Percentiles rank a stretch among this genome's conserved stretches.
Conservation (phyloP, 495 filamentous ascomycete species). For the Podospora anserina region DNA sequence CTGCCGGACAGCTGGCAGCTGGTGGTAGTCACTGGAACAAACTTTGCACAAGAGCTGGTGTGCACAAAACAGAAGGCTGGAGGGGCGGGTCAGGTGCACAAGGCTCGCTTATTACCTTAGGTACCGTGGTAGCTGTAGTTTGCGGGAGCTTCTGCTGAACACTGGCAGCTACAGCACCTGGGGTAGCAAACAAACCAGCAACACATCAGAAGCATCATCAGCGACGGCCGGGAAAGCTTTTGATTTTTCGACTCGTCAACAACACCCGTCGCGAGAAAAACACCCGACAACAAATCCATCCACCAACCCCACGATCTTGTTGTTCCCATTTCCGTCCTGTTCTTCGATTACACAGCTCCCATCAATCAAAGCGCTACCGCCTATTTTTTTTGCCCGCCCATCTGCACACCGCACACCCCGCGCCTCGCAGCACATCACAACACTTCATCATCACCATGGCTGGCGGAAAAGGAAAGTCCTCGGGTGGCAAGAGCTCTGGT, state of each 20-base stretch:
- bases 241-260: slow-evolving; percentile 41
- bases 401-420: not conserved
- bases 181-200: slow-evolving; percentile 20
- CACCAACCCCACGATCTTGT: slow-evolving; percentile 21
- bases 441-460: slow-evolving; percentile 42
- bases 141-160: not conserved
- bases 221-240: slow-evolving; percentile 16
- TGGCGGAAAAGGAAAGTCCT: slow-evolving; percentile 91
- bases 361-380: slow-evolving; percentile 6
- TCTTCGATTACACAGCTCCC: not conserved
- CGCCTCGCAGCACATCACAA: slow-evolving; percentile 13
- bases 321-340: not conserved
- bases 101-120: slow-evolving; percentile 5
- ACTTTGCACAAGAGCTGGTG: not conserved
- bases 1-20: not conserved
- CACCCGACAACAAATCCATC: slow-evolving; percentile 22
- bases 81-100: not conserved
- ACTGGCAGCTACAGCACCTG: slow-evolving; percentile 3
- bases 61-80: not conserved
- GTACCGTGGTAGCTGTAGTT: slow-evolving; percentile 14
- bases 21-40: not conserved
- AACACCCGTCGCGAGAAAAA: slow-evolving; percentile 27
- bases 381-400: slow-evolving; percentile 5
- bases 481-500: slow-evolving; percentile 80
- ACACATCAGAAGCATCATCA: slow-evolving; percentile 24